A percentile compares a stretch with the other conserved stretches of the same genome.
phyloP scores from a whole-genome alignment of 2,329 filamentous ascomycete species.

The Trichoderma asperellum region DNA sequence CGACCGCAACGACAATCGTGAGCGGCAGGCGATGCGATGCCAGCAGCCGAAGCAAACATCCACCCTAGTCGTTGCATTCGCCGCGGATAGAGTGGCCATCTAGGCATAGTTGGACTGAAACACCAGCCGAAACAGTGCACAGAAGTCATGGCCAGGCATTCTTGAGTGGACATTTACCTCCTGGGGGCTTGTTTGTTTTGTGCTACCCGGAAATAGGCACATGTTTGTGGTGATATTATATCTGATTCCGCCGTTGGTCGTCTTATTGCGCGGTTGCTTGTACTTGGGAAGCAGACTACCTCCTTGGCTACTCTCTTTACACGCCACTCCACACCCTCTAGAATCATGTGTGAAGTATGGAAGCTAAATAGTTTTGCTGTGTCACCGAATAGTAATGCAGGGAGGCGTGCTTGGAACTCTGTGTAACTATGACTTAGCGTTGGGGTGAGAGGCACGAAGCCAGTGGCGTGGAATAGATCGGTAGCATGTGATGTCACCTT shows the following conservation, averaged over 20 bases:
- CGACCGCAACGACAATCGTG: background rate
- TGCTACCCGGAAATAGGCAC: background rate
- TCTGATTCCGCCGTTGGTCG: background rate
- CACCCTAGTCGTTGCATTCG: background rate
- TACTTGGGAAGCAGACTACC: background rate
- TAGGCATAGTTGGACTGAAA: constrained; percentile 16
- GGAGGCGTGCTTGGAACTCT: background rate
- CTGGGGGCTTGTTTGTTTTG: background rate
- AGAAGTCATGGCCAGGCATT: background rate
- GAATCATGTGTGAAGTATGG: background rate
- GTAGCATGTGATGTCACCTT: background rate
- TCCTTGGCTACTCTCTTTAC: too few relatives aligned
- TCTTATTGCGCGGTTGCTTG: background rate
- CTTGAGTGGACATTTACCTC: background rate
- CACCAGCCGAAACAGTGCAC: constrained; percentile 5
- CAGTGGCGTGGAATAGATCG: background rate
- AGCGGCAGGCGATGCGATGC: background rate
- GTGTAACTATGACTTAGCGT: background rate
- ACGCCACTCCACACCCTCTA: too few relatives aligned
- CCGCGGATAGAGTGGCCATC: constrained; percentile 1
- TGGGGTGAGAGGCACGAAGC: background rate
- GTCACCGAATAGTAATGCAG: background rate
- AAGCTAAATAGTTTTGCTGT: background rate
- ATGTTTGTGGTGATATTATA: background rate
- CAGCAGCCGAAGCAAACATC: background rate